Conservation (phyloP, 768 basidiomycete species). For the Postia placenta region DNA sequence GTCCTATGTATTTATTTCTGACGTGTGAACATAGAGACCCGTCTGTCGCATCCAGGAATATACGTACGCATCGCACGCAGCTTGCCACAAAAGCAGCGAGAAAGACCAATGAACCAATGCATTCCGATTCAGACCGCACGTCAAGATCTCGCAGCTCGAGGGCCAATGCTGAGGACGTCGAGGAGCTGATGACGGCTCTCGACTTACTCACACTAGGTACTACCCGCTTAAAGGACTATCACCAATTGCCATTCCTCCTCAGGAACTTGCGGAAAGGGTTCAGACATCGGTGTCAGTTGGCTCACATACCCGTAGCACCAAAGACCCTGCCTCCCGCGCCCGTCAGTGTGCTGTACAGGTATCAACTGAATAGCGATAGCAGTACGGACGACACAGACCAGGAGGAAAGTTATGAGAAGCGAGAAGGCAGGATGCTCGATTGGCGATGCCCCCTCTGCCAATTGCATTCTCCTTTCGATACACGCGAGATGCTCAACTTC, state of each 20-base stretch:
- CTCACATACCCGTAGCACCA: slow-evolving; percentile 29
- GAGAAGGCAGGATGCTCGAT: slow-evolving; percentile 22
- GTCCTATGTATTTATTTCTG: too few species aligned
- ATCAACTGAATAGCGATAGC: slow-evolving; percentile 7
- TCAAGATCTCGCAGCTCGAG: slow-evolving; percentile 3
- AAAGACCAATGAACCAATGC: too few species aligned
- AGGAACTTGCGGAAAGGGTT: slow-evolving; percentile 50
- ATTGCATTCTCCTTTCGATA: slow-evolving; percentile 36
- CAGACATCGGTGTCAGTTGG: slow-evolving; percentile 30
- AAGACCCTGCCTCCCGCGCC: slow-evolving; percentile 13
- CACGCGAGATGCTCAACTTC: slow-evolving; percentile 35
- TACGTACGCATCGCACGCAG: too few species aligned
- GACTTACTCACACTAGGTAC: slow-evolving; percentile 8
- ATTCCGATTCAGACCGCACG: too few species aligned
- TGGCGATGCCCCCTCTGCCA: slow-evolving; percentile 55
- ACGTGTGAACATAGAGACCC: too few species aligned
- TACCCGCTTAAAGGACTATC: slow-evolving; percentile 3
- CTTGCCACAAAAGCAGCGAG: too few species aligned
- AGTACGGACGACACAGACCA: neutral
- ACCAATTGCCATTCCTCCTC: slow-evolving; percentile 48
- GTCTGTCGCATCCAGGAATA: too few species aligned
- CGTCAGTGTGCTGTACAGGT: slow-evolving; percentile 21
- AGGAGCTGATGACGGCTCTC: slow-evolving; percentile 12
- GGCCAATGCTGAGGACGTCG: slow-evolving; percentile 8
- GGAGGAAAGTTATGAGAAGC: slow-evolving; percentile 14